phyloP scores from a whole-genome alignment of 257 asterid genomes.

The Parsonsia alboflavescens region DNA sequence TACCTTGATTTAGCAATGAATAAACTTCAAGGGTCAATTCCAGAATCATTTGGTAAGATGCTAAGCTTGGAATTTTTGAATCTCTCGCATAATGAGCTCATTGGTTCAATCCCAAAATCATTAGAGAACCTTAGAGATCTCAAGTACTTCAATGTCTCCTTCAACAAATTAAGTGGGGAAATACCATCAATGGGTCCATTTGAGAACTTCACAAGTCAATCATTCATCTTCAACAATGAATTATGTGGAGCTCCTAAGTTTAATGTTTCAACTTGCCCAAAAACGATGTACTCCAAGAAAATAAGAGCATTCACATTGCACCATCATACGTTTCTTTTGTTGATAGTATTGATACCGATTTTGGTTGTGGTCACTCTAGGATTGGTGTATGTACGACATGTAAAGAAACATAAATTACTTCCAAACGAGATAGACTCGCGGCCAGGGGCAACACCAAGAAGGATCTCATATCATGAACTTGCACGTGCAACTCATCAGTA shows the following conservation, averaged over 20 bases:
- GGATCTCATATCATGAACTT: too few relatives aligned
- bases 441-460: too few relatives aligned
- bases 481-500: too few relatives aligned
- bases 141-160: constrained; percentile 25
- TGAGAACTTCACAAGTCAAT: constrained; percentile 17
- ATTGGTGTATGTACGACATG: too few relatives aligned
- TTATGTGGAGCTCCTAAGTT: constrained; percentile 29
- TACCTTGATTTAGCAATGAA: neutral
- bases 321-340: neutral
- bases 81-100: neutral
- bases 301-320: neutral
- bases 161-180: constrained; percentile 25
- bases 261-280: constrained; percentile 22
- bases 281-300: neutral
- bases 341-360: too few relatives aligned
- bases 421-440: neutral
- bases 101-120: neutral
- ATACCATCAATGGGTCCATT: constrained; percentile 28
- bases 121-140: constrained; percentile 2
- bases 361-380: too few relatives aligned
- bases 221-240: constrained; percentile 20
- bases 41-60: neutral
- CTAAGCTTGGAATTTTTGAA: neutral
- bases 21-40: neutral
- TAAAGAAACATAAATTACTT: neutral